Percentiles rank a stretch among this genome's conserved stretches.
Conservation (phyloP, 352 stramenopile species). For the Detonula confervacea region DNA sequence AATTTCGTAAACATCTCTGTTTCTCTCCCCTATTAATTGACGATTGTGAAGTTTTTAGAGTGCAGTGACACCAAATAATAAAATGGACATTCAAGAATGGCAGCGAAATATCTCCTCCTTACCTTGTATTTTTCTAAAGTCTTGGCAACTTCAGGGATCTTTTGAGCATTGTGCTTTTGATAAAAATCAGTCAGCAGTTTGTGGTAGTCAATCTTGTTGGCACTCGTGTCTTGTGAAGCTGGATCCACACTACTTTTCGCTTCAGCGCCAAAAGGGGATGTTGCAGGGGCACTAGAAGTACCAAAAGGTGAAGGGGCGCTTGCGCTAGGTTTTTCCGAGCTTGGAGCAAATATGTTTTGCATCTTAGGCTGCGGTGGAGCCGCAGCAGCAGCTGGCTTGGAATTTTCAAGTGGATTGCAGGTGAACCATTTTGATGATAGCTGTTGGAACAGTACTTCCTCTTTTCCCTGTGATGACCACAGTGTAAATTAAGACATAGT, state of each 20-base stretch:
- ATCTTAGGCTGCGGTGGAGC: neutral
- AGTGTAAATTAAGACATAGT: neutral
- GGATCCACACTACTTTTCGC: neutral
- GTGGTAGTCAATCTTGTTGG: conserved; percentile 41
- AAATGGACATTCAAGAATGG: too few species aligned
- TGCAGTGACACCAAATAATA: too few species aligned
- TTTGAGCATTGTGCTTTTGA: conserved; percentile 57
- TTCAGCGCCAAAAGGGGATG: conserved; percentile 41
- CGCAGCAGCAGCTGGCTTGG: conserved; percentile 1
- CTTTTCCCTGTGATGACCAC: conserved; percentile 45
- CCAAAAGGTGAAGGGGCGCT: neutral
- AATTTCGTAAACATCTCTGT: conserved; percentile 57
- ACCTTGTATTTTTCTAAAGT: conserved; percentile 58
- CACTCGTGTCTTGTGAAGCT: neutral
- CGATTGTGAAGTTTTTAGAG: too few species aligned
- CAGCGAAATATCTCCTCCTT: conserved; percentile 8
- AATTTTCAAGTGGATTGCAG: conserved; percentile 51
- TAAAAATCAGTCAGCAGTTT: conserved; percentile 59
- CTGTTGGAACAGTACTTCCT: conserved; percentile 57
- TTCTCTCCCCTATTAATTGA: conserved; percentile 54
- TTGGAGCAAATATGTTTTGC: conserved; percentile 18
- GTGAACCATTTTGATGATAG: conserved; percentile 59
- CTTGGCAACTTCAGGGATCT: conserved; percentile 46
- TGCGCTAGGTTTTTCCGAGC: neutral
- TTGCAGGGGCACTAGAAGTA: neutral